These are phyloP conservation scores for Pythium grandisporangium DNA, from an alignment of 352 stramenopile genomes.

Conservation along the genomic window DNA sequence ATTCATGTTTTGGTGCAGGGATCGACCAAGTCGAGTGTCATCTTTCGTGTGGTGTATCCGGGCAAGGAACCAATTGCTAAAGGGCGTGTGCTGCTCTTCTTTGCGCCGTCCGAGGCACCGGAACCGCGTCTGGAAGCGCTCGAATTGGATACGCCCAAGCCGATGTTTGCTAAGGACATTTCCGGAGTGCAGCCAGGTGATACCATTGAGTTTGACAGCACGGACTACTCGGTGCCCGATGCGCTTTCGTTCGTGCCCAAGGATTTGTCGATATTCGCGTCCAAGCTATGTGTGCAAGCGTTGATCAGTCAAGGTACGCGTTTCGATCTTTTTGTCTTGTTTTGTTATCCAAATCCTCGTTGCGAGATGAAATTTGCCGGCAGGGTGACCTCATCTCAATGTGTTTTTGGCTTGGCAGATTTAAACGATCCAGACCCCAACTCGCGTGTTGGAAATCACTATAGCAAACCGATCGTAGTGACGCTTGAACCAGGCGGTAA, in stretches of 20 bases:
- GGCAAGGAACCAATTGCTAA: constrained; percentile 22
- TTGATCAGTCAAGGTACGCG: constrained; percentile 52
- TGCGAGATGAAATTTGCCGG: too few relatives aligned
- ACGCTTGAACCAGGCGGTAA: constrained; percentile 15
- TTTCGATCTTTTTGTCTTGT: background rate
- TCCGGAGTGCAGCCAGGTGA: constrained; percentile 39
- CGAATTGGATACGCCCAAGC: constrained; percentile 40
- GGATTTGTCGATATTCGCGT: constrained; percentile 31
- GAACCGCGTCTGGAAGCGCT: constrained; percentile 53
- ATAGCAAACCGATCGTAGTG: constrained; percentile 40
- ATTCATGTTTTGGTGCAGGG: too few relatives aligned
- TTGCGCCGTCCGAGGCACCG: constrained; percentile 20
- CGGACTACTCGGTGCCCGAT: constrained; percentile 39
- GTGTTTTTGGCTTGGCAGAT: constrained; percentile 18
- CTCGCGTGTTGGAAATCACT: constrained; percentile 45
- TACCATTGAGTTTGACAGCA: constrained; percentile 58
- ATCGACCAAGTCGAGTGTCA: constrained; percentile 29
- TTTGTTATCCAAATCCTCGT: background rate
- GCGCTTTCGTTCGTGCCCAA: constrained; percentile 54
- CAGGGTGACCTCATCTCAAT: too few relatives aligned
- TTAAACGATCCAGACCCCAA: constrained; percentile 60
- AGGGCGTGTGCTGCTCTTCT: constrained; percentile 56
- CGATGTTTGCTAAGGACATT: constrained; percentile 62
- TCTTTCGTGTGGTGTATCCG: constrained; percentile 41
- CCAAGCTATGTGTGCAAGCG: constrained; percentile 46